A percentile compares a stretch with the other conserved stretches of the same genome.
Conservation (phyloP, 148 eudicot species). For the Gaultheria prostrata region DNA sequence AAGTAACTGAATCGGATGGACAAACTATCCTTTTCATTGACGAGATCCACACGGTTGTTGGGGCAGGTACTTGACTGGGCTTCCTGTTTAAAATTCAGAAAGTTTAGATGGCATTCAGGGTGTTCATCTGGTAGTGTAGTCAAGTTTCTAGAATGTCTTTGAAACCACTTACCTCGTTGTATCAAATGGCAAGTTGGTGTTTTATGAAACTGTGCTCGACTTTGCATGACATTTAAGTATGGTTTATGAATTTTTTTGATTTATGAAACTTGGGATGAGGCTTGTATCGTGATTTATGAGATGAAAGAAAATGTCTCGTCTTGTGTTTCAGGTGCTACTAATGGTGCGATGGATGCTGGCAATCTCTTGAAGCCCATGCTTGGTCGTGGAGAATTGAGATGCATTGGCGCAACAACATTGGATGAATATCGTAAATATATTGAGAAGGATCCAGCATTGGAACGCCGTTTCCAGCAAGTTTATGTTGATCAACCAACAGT, state of each 20-base stretch:
- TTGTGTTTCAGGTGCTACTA: conserved; percentile 72
- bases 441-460: conserved; percentile 95
- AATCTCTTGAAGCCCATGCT: conserved; percentile 98
- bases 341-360: conserved; percentile 99
- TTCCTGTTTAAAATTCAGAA: not conserved
- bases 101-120: not conserved
- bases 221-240: not conserved
- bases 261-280: not conserved
- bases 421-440: conserved; percentile 97
- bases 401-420: conserved; percentile 97
- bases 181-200: not conserved
- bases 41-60: conserved; percentile 98
- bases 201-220: not conserved
- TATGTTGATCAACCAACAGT: conserved; percentile 95
- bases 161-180: not conserved
- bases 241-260: not conserved
- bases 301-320: not conserved
- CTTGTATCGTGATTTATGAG: not conserved
- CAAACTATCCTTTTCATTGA: conserved; percentile 89
- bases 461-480: conserved; percentile 97
- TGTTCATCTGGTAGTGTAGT: not conserved
- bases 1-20: conserved; percentile 95
- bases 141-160: not conserved
- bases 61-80: conserved; percentile 65
- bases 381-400: conserved; percentile 95